Evolutionary conservation across 768 basidiomycete genomes (phyloP).

Genomic region (Naematelia encephala): DNA sequence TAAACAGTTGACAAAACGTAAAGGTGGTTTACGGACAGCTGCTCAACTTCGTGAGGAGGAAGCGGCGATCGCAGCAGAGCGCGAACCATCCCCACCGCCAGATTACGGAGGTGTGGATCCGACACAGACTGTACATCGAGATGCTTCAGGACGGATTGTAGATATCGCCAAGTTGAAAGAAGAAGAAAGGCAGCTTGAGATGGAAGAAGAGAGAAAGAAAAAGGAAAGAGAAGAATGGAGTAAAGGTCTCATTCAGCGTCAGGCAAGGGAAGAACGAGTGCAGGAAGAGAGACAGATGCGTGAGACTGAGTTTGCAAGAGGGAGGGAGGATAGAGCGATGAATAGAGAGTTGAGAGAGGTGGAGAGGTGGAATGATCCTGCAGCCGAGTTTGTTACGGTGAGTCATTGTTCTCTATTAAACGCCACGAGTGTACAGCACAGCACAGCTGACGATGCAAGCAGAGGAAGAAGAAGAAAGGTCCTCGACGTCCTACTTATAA

Average conservation of each 20-base stretch:
- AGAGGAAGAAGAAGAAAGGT: slow-evolving; percentile 60
- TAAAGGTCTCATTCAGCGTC: slow-evolving; percentile 85
- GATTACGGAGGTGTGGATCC: slow-evolving; percentile 25
- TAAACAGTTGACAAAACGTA: slow-evolving; percentile 36
- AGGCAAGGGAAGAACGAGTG: slow-evolving; percentile 67
- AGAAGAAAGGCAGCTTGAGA: slow-evolving; percentile 74
- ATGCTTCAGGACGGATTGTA: slow-evolving; percentile 79
- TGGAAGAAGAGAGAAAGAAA: slow-evolving; percentile 79
- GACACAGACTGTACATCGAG: slow-evolving; percentile 82
- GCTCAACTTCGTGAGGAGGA: slow-evolving; percentile 61
- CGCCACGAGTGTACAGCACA: not conserved
- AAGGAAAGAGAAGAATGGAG: slow-evolving; percentile 87
- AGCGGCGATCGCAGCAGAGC: slow-evolving; percentile 55
- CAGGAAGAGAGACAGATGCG: slow-evolving; percentile 67
- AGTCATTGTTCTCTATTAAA: too few species aligned
- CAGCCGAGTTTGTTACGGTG: slow-evolving; percentile 86
- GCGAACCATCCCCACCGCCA: slow-evolving; percentile 22
- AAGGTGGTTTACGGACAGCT: slow-evolving; percentile 74
- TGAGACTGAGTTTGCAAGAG: slow-evolving; percentile 65
- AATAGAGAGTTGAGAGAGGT: slow-evolving; percentile 79
- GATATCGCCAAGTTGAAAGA: slow-evolving; percentile 80
- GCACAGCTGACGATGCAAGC: slow-evolving; percentile 54
- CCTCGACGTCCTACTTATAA: slow-evolving; percentile 78
- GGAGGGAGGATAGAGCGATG: slow-evolving; percentile 73
- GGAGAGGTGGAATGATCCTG: slow-evolving; percentile 96